These are phyloP conservation scores for Arabidopsis arenosa DNA, from an alignment of 345 rosid genomes.

Conservation along the genomic window DNA sequence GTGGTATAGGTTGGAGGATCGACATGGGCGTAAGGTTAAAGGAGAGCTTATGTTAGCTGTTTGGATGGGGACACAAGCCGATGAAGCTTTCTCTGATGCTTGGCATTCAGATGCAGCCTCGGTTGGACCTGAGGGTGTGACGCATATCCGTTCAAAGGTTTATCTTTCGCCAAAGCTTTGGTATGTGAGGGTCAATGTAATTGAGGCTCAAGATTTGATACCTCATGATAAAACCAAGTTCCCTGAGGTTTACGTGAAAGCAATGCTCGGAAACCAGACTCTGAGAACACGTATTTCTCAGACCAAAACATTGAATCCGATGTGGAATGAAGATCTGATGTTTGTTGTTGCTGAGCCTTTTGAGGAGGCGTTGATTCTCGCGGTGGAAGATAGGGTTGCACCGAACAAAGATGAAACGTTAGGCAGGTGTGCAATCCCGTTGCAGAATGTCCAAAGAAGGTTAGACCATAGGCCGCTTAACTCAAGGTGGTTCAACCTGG, in stretches of 20 bases:
- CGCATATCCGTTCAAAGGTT: slow-evolving; percentile 82
- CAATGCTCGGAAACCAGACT: slow-evolving; percentile 64
- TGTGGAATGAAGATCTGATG: slow-evolving; percentile 98
- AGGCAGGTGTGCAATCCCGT: slow-evolving; percentile 65
- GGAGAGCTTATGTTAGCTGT: slow-evolving; percentile 98
- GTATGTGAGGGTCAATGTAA: slow-evolving; percentile 94
- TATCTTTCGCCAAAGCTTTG: slow-evolving; percentile 93
- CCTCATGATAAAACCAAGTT: slow-evolving; percentile 73
- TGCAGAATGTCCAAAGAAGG: slow-evolving; percentile 75
- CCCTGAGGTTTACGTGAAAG: slow-evolving; percentile 90
- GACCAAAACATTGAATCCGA: slow-evolving; percentile 75
- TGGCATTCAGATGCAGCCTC: slow-evolving; percentile 99
- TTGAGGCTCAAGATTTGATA: slow-evolving; percentile 93
- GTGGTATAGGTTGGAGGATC: slow-evolving; percentile 91
- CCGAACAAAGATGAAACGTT: slow-evolving; percentile 77
- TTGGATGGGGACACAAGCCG: slow-evolving; percentile 99
- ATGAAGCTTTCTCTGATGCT: slow-evolving; percentile 93
- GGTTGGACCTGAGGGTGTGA: slow-evolving; percentile 63
- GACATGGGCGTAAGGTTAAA: slow-evolving; percentile 67
- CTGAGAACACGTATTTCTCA: slow-evolving; percentile 67
- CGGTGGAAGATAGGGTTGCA: slow-evolving; percentile 75
- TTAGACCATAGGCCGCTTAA: slow-evolving; percentile 79
- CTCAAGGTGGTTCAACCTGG: slow-evolving; percentile 80
- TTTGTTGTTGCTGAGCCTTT: slow-evolving; percentile 94
- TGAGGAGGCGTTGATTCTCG: slow-evolving; percentile 77